These are phyloP conservation scores for Phytophthora sansomeana DNA, from an alignment of 352 stramenopile genomes.

Conservation along the genomic window DNA sequence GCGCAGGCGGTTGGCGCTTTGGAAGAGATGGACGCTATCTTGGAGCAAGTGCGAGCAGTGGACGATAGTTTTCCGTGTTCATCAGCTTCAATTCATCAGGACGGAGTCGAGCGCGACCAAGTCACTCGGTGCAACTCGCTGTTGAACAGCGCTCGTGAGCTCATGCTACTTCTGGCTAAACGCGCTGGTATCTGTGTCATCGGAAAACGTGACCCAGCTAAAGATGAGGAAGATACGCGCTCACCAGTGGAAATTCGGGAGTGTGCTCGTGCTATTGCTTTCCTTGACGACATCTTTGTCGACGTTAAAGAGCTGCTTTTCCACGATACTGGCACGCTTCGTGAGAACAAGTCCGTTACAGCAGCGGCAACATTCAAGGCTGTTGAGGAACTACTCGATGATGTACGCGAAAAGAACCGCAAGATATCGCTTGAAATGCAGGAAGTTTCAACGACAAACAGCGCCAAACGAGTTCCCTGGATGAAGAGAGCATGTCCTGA, in stretches of 20 bases:
- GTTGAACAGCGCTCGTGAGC: conserved; percentile 47
- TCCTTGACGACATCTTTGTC: conserved; percentile 41
- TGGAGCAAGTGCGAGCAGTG: conserved; percentile 45
- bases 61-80: conserved; percentile 36
- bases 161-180: conserved; percentile 57
- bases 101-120: conserved; percentile 4
- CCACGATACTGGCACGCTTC: conserved; percentile 19
- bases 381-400: conserved; percentile 49
- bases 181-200: conserved; percentile 70
- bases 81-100: not conserved
- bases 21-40: conserved; percentile 63
- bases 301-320: conserved; percentile 47
- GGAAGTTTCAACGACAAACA: not conserved
- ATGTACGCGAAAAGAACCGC: conserved; percentile 53
- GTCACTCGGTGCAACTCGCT: conserved; percentile 35
- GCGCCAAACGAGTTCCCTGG: conserved; percentile 43
- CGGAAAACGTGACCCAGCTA: conserved; percentile 60
- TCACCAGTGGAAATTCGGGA: conserved; percentile 49
- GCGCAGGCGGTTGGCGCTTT: conserved; percentile 64
- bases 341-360: conserved; percentile 26
- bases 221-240: conserved; percentile 57
- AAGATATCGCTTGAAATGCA: conserved; percentile 1
- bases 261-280: conserved; percentile 18
- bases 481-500: conserved; percentile 18
- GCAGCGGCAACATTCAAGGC: conserved; percentile 25